Conservation (phyloP, 2,329 filamentous ascomycete species). For the Xylariaceae sp. region DNA sequence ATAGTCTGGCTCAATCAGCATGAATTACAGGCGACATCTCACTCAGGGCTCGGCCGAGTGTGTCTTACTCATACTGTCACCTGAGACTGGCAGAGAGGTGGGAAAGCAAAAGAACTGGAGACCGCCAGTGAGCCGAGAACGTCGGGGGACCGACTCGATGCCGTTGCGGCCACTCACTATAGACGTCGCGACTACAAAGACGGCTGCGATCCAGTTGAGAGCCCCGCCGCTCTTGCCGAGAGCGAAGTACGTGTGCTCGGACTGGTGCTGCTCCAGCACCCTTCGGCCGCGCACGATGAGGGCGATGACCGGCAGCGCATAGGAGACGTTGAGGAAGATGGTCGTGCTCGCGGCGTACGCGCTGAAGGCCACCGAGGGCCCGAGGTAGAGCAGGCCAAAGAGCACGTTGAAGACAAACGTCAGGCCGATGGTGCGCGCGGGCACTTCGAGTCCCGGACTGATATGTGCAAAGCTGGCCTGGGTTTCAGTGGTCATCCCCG, state of each 20-base stretch:
- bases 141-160: neutral
- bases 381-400: slow-evolving; percentile 39
- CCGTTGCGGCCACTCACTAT: slow-evolving; percentile 20
- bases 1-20: slow-evolving; percentile 21
- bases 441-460: slow-evolving; percentile 31
- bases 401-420: slow-evolving; percentile 35
- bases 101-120: slow-evolving; percentile 27
- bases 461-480: slow-evolving; percentile 26
- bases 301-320: slow-evolving; percentile 33
- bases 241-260: slow-evolving; percentile 19
- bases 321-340: slow-evolving; percentile 38
- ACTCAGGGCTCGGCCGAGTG: neutral
- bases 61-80: slow-evolving; percentile 26
- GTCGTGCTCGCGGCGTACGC: slow-evolving; percentile 38
- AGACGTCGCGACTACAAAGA: slow-evolving; percentile 32
- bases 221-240: slow-evolving; percentile 22
- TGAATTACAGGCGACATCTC: slow-evolving; percentile 1
- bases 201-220: slow-evolving; percentile 25
- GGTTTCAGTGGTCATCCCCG: neutral
- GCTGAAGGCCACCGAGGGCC: slow-evolving; percentile 38
- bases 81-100: slow-evolving; percentile 19
- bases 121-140: too few species aligned
- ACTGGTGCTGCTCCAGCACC: slow-evolving; percentile 21
- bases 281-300: slow-evolving; percentile 29
- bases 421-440: slow-evolving; percentile 32